Evolutionary conservation across 2,329 filamentous ascomycete species (phyloP), one percentile per base, ranked within the genome.

Genomic region (Ophiostoma sp.): DNA sequence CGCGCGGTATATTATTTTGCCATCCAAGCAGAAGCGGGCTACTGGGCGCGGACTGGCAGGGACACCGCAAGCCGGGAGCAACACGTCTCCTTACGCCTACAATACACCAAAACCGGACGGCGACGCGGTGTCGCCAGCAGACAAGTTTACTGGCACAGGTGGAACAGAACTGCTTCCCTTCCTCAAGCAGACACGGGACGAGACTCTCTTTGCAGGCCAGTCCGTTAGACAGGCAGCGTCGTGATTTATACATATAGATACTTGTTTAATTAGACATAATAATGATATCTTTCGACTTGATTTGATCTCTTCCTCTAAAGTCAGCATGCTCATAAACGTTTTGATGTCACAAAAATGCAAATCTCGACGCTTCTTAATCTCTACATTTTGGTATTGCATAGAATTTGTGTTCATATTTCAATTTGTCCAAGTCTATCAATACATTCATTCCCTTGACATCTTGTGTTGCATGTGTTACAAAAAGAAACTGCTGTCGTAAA

Each of bases 1-100:
- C 20, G 93, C 93, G 4, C 90, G 95, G 39, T 99, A 97, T 81
- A 96, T 99, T 78, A 90, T 98, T 76, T 83, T 95, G 73, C 93
- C 94, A 64, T 93, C 91, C 0, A 88, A 90, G 23, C 71, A 70
- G 27, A 41, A 67, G 67, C 54, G 52, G 11, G 36, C 39, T 3
- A 17, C 15, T 27, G 39, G 41, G 8, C 66, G 66, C 17, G 66
- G 66, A 2, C 44, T 67, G 41, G 66, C 66, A n/a, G 66, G 41
- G 13, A 27, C 44, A n/a, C 66, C 66, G 20, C 41, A 90, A 94
- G 78, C 87, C 88, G 5, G 84, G 89, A 68, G 87, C 86, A 15
- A 20, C 13, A 65, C 62, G 4, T 36, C 62, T 15, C 15, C 35
- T 0, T 65, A 65, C 23, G 35, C 15, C 35, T 65, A 65, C 62